Conservation (phyloP, 2,329 filamentous ascomycete species). For the Cercospora berteroae region DNA sequence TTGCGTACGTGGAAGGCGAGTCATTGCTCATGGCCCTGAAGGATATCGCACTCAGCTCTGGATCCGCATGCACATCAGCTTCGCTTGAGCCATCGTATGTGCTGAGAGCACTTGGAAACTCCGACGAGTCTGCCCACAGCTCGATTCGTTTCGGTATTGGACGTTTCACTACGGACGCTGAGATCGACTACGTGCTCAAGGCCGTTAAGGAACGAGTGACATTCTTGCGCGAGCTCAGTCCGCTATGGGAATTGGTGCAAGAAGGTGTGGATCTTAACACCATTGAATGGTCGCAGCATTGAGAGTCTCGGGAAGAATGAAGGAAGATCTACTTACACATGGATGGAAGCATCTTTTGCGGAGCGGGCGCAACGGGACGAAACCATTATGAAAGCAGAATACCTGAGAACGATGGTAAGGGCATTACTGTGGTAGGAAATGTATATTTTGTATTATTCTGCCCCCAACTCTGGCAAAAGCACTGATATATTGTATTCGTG, state of each 20-base stretch:
- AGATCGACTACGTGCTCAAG: conserved; percentile 97
- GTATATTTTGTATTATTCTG: not conserved
- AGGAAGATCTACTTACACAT: not conserved
- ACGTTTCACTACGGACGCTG: conserved; percentile 88
- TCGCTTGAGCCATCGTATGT: conserved; percentile 97
- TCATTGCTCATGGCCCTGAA: conserved; percentile 97
- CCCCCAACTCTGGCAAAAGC: not conserved
- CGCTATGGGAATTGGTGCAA: conserved; percentile 95
- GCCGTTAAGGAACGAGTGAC: conserved; percentile 86
- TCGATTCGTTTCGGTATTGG: conserved; percentile 98
- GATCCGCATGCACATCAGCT: conserved; percentile 94
- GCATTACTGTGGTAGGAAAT: not conserved
- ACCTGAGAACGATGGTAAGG: not conserved
- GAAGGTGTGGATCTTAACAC: conserved; percentile 93
- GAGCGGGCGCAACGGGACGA: conserved; percentile 1
- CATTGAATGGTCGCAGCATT: conserved; percentile 98
- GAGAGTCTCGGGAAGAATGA: conserved; percentile 33
- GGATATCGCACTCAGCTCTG: conserved; percentile 94
- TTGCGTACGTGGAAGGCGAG: conserved; percentile 97
- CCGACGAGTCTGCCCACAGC: conserved; percentile 95
- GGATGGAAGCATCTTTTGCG: not conserved
- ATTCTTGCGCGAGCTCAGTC: conserved; percentile 91
- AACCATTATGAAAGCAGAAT: not conserved
- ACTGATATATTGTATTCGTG: not conserved
- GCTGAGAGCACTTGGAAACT: conserved; percentile 87